Conservation (phyloP, 2,329 filamentous ascomycete species). For the Pyricularia sp. region DNA sequence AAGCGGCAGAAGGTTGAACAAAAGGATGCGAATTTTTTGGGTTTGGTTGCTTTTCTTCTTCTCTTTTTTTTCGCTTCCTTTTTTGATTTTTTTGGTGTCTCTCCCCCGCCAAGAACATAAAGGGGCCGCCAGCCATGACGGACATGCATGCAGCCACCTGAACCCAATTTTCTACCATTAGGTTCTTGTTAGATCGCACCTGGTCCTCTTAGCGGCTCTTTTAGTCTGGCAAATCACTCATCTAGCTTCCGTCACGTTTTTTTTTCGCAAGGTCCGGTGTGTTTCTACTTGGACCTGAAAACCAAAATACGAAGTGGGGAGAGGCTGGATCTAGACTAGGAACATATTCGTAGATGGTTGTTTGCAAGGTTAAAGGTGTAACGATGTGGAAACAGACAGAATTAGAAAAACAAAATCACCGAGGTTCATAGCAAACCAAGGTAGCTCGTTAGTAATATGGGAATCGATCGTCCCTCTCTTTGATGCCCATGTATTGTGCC, state of each 20-base stretch:
- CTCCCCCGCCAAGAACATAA: slow-evolving; percentile 1
- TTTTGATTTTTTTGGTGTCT: not conserved
- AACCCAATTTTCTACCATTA: not conserved
- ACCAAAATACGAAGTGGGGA: not conserved
- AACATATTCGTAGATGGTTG: not conserved
- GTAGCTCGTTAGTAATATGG: too few species aligned
- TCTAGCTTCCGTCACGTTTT: not conserved
- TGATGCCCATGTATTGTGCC: not conserved
- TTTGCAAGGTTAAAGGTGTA: not conserved
- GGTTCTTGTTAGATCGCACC: not conserved
- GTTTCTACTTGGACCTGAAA: not conserved
- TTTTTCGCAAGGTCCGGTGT: not conserved
- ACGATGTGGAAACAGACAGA: too few species aligned
- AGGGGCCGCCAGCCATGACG: not conserved
- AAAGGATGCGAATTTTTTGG: not conserved
- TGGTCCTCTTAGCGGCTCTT: not conserved
- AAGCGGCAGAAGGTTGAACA: not conserved
- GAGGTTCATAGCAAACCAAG: not conserved
- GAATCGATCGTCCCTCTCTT: not conserved
- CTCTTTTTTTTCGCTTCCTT: not conserved
- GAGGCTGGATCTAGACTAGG: not conserved
- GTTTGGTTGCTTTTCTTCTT: not conserved
- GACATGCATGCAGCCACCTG: not conserved
- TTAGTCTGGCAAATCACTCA: not conserved
- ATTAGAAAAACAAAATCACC: not conserved